Conservation (phyloP, 495 filamentous ascomycete species). For the Neurospora pannonica region DNA sequence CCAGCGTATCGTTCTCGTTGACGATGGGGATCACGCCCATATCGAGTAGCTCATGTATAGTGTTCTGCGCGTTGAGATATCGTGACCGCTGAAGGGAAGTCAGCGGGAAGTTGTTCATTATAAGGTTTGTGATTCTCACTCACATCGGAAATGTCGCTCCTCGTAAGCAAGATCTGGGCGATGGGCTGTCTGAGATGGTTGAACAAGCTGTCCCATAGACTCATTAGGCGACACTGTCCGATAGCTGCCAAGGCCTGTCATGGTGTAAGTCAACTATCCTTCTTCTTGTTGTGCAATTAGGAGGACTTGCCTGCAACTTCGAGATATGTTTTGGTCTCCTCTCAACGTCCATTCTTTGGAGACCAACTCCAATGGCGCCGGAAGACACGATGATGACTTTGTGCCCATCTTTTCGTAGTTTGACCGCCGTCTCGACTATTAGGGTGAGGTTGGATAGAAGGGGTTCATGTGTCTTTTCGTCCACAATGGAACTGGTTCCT, state of each 20-base stretch:
- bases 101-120: neutral
- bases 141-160: conserved; percentile 94
- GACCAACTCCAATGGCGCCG: conserved; percentile 87
- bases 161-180: conserved; percentile 88
- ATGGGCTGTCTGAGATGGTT: conserved; percentile 79
- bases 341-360: conserved; percentile 83
- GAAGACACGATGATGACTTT: conserved; percentile 93
- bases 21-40: conserved; percentile 98
- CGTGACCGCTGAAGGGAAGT: conserved; percentile 57
- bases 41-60: conserved; percentile 74
- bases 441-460: conserved; percentile 78
- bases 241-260: conserved; percentile 85
- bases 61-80: conserved; percentile 95
- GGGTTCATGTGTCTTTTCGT: conserved; percentile 96
- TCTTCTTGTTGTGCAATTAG: neutral
- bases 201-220: conserved; percentile 89
- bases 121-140: conserved; percentile 12
- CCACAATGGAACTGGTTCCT: conserved; percentile 97
- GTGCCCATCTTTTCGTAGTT: conserved; percentile 81
- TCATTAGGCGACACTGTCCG: conserved; percentile 91
- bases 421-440: conserved; percentile 87
- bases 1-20: conserved; percentile 96
- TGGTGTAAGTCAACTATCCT: neutral
- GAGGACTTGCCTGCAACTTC: conserved; percentile 55
- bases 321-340: conserved; percentile 81